Conservation (phyloP, 2,329 filamentous ascomycete genomes). For the Pseudogymnoascus sp. region DNA sequence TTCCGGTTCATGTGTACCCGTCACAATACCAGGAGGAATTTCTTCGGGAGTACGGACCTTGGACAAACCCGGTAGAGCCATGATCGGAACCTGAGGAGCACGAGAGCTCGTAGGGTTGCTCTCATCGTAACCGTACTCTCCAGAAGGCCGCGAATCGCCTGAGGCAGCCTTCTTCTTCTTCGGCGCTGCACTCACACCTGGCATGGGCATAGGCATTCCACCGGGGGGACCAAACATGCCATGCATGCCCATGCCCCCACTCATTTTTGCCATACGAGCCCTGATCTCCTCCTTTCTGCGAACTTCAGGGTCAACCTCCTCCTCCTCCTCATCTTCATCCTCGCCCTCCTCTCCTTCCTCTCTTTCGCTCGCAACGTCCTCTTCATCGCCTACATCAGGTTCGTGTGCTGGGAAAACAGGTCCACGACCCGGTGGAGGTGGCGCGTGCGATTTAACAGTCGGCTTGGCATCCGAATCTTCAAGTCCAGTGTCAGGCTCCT, state of each 20-base stretch:
- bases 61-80: constrained; percentile 66
- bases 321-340: constrained; percentile 71
- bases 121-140: constrained; percentile 39
- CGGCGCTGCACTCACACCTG: constrained; percentile 45
- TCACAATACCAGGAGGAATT: constrained; percentile 27
- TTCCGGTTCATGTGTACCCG: constrained; percentile 33
- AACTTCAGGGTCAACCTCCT: constrained; percentile 81
- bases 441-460: constrained; percentile 16
- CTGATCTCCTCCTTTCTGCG: constrained; percentile 79
- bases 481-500: constrained; percentile 56
- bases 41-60: constrained; percentile 41
- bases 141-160: constrained; percentile 36
- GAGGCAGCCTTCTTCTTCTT: constrained; percentile 39
- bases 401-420: constrained; percentile 32
- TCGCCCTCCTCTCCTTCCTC: constrained; percentile 47
- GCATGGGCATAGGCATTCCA: constrained; percentile 53
- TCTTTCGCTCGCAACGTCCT: constrained; percentile 36
- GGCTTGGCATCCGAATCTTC: constrained; percentile 63
- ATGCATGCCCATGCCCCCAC: constrained; percentile 92
- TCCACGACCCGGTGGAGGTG: constrained; percentile 32
- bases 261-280: constrained; percentile 97
- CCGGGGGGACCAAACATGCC: constrained; percentile 77
- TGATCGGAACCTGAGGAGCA: constrained; percentile 51
- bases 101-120: constrained; percentile 31
- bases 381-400: constrained; percentile 40